Conservation (phyloP, 2,329 filamentous ascomycete species). For the Colletotrichum filicis region DNA sequence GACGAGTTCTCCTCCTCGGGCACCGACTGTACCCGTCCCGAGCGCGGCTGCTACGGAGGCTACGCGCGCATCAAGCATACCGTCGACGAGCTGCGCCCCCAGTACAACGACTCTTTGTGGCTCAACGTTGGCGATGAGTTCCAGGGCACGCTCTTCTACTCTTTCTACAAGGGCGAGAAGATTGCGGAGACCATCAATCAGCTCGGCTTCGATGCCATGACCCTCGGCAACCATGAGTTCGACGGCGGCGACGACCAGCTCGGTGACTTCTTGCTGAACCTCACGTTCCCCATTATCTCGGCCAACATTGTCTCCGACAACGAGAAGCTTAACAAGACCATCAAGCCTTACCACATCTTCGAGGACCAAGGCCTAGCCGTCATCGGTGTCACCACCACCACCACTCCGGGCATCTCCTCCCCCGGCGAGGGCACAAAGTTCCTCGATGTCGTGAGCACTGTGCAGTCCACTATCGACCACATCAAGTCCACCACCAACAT, state of each 20-base stretch:
- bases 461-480: conserved; percentile 71
- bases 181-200: conserved; percentile 74
- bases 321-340: conserved; percentile 67
- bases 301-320: conserved; percentile 73
- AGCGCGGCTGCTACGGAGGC: conserved; percentile 70
- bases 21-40: conserved; percentile 67
- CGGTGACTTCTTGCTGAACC: conserved; percentile 69
- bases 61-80: conserved; percentile 73
- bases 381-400: conserved; percentile 72
- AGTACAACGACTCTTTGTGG: conserved; percentile 70
- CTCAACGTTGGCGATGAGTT: conserved; percentile 77
- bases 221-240: conserved; percentile 75
- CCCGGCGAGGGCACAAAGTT: conserved; percentile 69
- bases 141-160: conserved; percentile 75
- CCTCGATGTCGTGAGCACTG: conserved; percentile 64
- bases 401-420: conserved; percentile 67
- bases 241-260: conserved; percentile 72
- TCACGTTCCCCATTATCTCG: conserved; percentile 73
- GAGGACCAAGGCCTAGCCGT: conserved; percentile 69
- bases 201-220: conserved; percentile 75
- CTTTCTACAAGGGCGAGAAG: conserved; percentile 74
- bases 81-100: conserved; percentile 65
- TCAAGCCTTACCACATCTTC: conserved; percentile 75
- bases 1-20: conserved; percentile 71
- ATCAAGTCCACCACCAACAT: conserved; percentile 71